Base-by-base conservation (phyloP, 2,329 filamentous ascomycete genomes). In the Colletotrichum cuscutae region DNA sequence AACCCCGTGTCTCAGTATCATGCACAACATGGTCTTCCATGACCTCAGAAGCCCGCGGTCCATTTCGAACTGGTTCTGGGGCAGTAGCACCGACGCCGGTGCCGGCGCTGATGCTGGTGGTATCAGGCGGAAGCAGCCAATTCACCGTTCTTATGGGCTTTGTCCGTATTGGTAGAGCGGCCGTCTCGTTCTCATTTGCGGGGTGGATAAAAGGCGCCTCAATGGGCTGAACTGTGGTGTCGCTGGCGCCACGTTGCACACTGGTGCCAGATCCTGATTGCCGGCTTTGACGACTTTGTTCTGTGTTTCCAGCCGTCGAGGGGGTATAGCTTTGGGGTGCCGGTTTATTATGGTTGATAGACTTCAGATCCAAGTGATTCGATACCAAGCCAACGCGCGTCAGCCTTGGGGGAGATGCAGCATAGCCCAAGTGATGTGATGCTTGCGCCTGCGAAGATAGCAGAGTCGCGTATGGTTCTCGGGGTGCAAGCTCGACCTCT, bases 261-360 rank as follows among this genome's bases (percentile, higher is more conserved):
- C 74, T 75, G 13, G 76, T 71, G 56, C 56, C 72, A 35, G 68
- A 67, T 58, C 22, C 53, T 13, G 56, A 69, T 80, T 83, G 71
- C 80, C 82, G 22, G 79, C 77, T 74, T 79, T 83, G 74, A 79
- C 82, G 12, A 22, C 56, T 72, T 52, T 62, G 71, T 49, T 72
- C 68, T 9, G 68, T 67, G 49, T 58, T 52, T 7, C 28, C 72
- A 52, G 63, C 65, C 54, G 59, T 74, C 72, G 37, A 75, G 64
- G 59, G 75, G 68, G 56, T 68, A 69, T 61, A 52, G 30, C 24
- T 72, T 53, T 35, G 69, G 12, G 15, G 42, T 58, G 28, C 22
- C 22, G 37, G 37, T 52, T 19, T 60, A 22, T 24, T 15, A 26
- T 24, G 65, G 5, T 42, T 37, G 11, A 32, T 19, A 42, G 53